Conservation (phyloP, 306 rosid genomes). For the Casuarina glauca region DNA sequence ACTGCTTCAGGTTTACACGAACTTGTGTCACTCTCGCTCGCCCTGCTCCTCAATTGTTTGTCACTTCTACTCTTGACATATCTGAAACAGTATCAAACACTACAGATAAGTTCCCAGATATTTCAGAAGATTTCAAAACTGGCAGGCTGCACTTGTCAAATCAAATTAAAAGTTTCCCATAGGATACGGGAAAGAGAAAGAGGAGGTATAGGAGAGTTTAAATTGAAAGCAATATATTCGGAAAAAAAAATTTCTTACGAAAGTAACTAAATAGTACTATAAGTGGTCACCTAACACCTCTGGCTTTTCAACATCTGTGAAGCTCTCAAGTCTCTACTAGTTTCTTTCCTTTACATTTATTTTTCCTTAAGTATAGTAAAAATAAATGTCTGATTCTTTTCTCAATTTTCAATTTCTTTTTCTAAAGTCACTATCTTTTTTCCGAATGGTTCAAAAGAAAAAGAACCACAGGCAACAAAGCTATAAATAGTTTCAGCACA, state of each 20-base stretch:
- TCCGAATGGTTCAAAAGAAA: neutral
- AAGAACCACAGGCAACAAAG: neutral
- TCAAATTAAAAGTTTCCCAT: neutral
- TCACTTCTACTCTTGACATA: slow-evolving; percentile 72
- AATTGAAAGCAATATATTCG: too few relatives aligned
- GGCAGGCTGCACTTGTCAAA: neutral
- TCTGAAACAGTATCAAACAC: slow-evolving; percentile 39
- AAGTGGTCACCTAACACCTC: neutral
- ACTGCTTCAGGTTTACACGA: slow-evolving; percentile 54
- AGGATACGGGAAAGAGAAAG: too few relatives aligned
- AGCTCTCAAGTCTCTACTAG: neutral
- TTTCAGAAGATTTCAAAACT: slow-evolving; percentile 3
- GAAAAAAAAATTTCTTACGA: neutral
- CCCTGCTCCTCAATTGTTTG: slow-evolving; percentile 48
- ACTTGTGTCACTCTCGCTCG: slow-evolving; percentile 24
- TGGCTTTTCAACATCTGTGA: neutral
- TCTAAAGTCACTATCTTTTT: neutral
- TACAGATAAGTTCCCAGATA: slow-evolving; percentile 17
- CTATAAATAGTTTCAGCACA: neutral
- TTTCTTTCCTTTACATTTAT: neutral
- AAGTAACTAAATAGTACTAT: neutral
- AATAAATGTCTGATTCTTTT: neutral
- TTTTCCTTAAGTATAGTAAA: neutral
- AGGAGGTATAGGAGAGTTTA: too few relatives aligned
- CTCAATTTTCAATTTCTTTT: neutral